Base-by-base conservation (phyloP, 179 eudicot species). In the Drosera spatulata region DNA sequence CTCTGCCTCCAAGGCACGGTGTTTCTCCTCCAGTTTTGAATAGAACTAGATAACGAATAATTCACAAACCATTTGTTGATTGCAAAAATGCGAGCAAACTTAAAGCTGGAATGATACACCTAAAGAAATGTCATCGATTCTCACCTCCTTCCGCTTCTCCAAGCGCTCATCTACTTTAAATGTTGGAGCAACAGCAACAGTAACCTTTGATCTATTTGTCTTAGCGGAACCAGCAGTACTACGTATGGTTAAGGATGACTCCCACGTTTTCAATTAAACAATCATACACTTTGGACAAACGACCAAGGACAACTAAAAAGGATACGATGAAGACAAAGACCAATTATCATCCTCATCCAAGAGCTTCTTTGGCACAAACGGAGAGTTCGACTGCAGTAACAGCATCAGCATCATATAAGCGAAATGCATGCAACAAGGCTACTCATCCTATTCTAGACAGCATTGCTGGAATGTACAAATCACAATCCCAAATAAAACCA, bases 241-340 rank as follows among this genome's bases (percentile, higher is more conserved):
- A 75, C 61, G 58, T 13, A 67, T 62, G 65, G 84, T 69, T 82
- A 85, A 91, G 96, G 73, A 70, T 15, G 54, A 39, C 15, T 42
- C 6, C 48, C 57, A 41, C 33, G 46, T 45, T 37, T 55, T 55
- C 43, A 15, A 7, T 10, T 10, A 22, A 22, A 22, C 33, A 22
- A 22, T 22, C 33, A 22, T 22, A 22, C 33, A 22, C 33, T 22
- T 22, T 22, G 33, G 33, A 22, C 33, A 22, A 22, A 22, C 1
- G 1, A 22, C 33, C 33, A 22, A 44, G 2, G 4, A 59, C 58
- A 55, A 10, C 55, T 39, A 46, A 14, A 60, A 72, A 81, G 93
- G 93, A 85, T 88, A 88, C 83, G 96, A 88, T 69, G 96, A 88
- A 66, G 86, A 78, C 73, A 83, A 52, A 10, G 96, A 88, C 79